Percentiles rank a stretch among this genome's conserved stretches.
These are phyloP conservation scores for Penicillium malachiteum DNA, from an alignment of 495 filamentous ascomycete species.

Conservation along the genomic window DNA sequence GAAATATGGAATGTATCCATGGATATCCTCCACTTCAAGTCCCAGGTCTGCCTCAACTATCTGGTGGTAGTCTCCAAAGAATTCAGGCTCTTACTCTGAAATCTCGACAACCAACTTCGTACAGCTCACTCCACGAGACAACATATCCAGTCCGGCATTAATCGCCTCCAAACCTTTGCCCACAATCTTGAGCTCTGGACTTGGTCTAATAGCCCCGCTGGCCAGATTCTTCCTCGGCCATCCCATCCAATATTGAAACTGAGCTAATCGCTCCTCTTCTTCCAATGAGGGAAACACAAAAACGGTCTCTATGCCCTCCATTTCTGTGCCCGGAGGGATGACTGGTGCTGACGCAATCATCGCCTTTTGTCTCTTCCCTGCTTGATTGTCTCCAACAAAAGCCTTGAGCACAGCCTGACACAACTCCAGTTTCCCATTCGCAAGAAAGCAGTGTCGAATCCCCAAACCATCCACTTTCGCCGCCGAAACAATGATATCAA, in stretches of 20 bases:
- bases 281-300: constrained; percentile 36
- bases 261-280: constrained; percentile 32
- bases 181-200: constrained; percentile 42
- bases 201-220: constrained; percentile 42
- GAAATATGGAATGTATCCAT: no score
- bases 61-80: no score
- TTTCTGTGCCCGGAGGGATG: constrained; percentile 25
- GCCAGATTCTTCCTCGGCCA: constrained; percentile 43
- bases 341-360: constrained; percentile 40
- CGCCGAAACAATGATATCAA: constrained; percentile 41
- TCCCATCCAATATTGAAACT: constrained; percentile 42
- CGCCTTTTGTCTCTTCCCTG: constrained; percentile 13
- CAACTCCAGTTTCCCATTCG: constrained; percentile 29
- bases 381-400: constrained; percentile 22
- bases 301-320: constrained; percentile 40
- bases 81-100: constrained; percentile 23
- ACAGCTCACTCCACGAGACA: constrained; percentile 47
- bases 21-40: no score
- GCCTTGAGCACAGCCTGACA: constrained; percentile 41
- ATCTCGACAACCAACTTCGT: constrained; percentile 48
- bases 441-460: constrained; percentile 43
- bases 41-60: no score
- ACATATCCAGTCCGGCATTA: constrained; percentile 42
- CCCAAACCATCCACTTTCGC: constrained; percentile 39
- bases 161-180: constrained; percentile 44